phyloP scores from a whole-genome alignment of 208 protist species.

The Porcisia hertigi region DNA sequence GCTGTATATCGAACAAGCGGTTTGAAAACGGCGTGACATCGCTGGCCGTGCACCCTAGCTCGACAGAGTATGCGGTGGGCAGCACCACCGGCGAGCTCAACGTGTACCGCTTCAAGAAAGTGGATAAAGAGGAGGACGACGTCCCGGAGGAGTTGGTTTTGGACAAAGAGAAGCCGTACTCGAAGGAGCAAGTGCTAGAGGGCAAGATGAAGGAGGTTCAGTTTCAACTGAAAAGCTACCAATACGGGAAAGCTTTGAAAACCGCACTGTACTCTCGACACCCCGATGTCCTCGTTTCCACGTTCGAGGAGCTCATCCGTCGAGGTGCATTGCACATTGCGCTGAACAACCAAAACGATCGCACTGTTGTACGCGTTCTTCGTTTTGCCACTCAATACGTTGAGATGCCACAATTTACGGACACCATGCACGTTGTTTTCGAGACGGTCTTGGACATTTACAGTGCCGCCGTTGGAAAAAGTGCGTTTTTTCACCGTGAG shows the following conservation, averaged over 20 bases:
- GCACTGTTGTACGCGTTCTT: constrained; percentile 73
- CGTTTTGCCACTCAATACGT: constrained; percentile 75
- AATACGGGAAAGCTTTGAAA: constrained; percentile 79
- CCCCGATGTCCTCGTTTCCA: constrained; percentile 78
- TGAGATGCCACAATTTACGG: constrained; percentile 75
- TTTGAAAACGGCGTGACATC: constrained; percentile 63
- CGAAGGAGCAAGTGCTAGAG: constrained; percentile 41
- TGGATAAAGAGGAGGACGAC: constrained; percentile 28
- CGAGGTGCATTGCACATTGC: constrained; percentile 80
- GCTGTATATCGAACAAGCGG: constrained; percentile 62
- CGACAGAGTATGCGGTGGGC: constrained; percentile 74
- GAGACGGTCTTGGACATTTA: constrained; percentile 88
- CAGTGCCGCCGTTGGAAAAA: constrained; percentile 51
- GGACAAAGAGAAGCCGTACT: constrained; percentile 27
- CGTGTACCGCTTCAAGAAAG: constrained; percentile 64
- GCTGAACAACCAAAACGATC: constrained; percentile 84
- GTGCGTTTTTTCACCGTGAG: constrained; percentile 78
- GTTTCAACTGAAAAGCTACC: constrained; percentile 67
- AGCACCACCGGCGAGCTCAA: constrained; percentile 59
- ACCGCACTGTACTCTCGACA: constrained; percentile 76
- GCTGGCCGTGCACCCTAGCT: constrained; percentile 67
- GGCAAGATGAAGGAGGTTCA: constrained; percentile 60
- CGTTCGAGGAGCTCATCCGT: constrained; percentile 82
- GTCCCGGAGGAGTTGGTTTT: constrained; percentile 11
- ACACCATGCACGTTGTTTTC: constrained; percentile 74